These are phyloP conservation scores for Azolla pinnata DNA, from an alignment of 75 land plant species.

Conservation along the genomic window DNA sequence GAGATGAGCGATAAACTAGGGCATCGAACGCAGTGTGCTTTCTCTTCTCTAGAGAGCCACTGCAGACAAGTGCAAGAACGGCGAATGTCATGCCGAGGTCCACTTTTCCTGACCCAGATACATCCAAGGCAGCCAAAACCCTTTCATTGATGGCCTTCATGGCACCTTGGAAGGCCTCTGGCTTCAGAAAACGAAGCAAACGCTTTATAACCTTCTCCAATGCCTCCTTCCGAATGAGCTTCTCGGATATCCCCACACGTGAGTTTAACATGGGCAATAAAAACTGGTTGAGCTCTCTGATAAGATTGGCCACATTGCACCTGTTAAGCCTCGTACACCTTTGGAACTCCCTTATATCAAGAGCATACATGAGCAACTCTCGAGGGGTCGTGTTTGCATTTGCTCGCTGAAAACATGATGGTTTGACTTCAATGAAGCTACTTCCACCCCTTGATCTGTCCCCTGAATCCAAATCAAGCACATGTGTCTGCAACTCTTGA, in stretches of 20 bases:
- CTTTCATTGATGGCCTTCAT: constrained; percentile 79
- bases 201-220: constrained; percentile 56
- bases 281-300: constrained; percentile 42
- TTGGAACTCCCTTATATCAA: constrained; percentile 74
- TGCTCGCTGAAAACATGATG: constrained; percentile 48
- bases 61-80: constrained; percentile 69
- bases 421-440: constrained; percentile 32
- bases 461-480: constrained; percentile 42
- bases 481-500: constrained; percentile 50
- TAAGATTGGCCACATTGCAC: constrained; percentile 52
- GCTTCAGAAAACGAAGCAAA: constrained; percentile 57
- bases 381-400: constrained; percentile 63
- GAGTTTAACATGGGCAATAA: constrained; percentile 54
- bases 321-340: constrained; percentile 54
- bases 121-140: constrained; percentile 60
- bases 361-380: constrained; percentile 50
- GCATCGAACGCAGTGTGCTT: constrained; percentile 79
- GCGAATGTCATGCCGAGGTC: constrained; percentile 89
- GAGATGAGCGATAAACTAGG: constrained; percentile 58
- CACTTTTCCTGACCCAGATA: constrained; percentile 63
- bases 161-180: constrained; percentile 81
- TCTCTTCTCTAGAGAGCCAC: constrained; percentile 66
- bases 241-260: constrained; percentile 48
- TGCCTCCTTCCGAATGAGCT: constrained; percentile 70
- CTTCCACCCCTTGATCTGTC: constrained; percentile 18